These are phyloP conservation scores for Cyclotella sp. DNA, from an alignment of 108 stramenopile species.

Conservation along the genomic window DNA sequence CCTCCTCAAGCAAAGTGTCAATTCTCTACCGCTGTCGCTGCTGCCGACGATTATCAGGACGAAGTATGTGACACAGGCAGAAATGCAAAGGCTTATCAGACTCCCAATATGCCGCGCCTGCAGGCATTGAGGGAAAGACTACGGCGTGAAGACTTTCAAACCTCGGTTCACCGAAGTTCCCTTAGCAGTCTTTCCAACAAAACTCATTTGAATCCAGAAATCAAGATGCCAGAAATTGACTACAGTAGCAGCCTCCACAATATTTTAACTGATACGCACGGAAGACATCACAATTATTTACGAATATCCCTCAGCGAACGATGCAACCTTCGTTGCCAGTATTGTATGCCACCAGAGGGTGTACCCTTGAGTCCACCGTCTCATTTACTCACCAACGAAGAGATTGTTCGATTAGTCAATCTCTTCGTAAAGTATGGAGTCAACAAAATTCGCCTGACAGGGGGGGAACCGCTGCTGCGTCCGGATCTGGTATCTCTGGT, in stretches of 20 bases:
- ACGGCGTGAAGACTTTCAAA: conserved; percentile 22
- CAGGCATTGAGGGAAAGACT: conserved; percentile 39
- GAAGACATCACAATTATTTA: conserved; percentile 93
- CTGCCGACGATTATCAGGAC: neutral
- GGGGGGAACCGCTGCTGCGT: conserved; percentile 95
- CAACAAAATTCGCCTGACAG: conserved; percentile 87
- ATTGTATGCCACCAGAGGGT: conserved; percentile 99
- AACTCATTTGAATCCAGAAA: neutral
- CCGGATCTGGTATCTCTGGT: conserved; percentile 81
- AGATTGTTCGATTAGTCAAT: conserved; percentile 81
- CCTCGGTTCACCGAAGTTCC: neutral
- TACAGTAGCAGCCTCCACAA: conserved; percentile 5
- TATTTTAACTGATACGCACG: conserved; percentile 82
- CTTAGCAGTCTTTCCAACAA: neutral
- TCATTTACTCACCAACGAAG: conserved; percentile 80
- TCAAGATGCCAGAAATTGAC: neutral
- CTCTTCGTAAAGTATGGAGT: conserved; percentile 88
- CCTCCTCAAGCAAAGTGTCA: neutral
- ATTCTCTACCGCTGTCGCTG: neutral
- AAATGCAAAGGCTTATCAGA: neutral
- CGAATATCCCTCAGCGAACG: conserved; percentile 96
- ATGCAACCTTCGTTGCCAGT: conserved; percentile 96
- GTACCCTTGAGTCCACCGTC: conserved; percentile 78
- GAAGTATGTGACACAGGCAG: neutral
- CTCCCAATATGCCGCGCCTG: conserved; percentile 35